Base-by-base conservation (phyloP, 148 eudicot species). In the Rhododendron kiyosumense region DNA sequence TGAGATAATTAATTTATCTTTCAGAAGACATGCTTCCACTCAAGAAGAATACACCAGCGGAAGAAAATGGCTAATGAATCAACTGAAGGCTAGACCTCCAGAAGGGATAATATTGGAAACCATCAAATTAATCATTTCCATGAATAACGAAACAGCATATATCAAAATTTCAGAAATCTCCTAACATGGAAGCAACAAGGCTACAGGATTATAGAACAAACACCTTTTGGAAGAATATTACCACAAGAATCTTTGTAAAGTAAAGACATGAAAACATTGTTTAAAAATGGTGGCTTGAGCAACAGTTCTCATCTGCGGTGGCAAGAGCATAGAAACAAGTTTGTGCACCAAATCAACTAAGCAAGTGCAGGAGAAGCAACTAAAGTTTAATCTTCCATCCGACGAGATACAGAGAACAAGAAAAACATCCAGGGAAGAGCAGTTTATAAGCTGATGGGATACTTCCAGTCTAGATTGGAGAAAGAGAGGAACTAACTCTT, bases 271-370 rank as follows among this genome's bases (percentile, higher is more conserved):
- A 81, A 81, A 77, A 77, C 4, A 26, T 10, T 26, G 52, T 78
- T n/a, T 45, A 43, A 45, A 41, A 43, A 43, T 0, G 26, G 82
- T 3, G 15, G 8, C 4, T 7, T 26, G 26, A 30, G 65, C 65
- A 52, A 20, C 46, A 49, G 46, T 57, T 11, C 59, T 49, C 71
- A 34, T 63, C 75, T 61, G 84, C 52, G 13, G 20, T 63, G 24
- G 51, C 84, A 82, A 59, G n/a, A 22, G 75, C 84, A 82, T 2
- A 61, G 24, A 48, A 59, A 52, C n/a, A 80, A 81, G 67, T 57
- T 81, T 81, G 43, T 81, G 52, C 57, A 14, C 41, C 48, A 13
- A 77, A 41, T 69, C 22, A 63, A 52, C 81, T 71, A 82, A 82
- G 3, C 24, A 20, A 61, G 32, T 34, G 28, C 34, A 13, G 34